Conservation (phyloP, 2,329 filamentous ascomycete genomes). For the Colletotrichum graminicola region DNA sequence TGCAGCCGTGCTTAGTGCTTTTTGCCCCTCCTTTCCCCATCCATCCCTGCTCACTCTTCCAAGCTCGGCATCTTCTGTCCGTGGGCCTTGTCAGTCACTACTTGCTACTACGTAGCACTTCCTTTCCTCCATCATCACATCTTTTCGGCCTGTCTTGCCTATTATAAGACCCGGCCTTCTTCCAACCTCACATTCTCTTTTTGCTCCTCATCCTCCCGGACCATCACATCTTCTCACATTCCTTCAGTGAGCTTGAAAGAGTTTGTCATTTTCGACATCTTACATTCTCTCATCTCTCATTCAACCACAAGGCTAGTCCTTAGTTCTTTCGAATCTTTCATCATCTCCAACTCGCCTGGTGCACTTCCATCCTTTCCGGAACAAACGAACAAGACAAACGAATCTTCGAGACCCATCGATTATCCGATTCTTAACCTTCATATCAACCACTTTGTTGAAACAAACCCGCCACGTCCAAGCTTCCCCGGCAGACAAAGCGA, state of each 20-base stretch:
- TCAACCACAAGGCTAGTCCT: conserved; percentile 53
- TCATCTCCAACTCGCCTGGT: conserved; percentile 46
- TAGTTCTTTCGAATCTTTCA: conserved; percentile 47
- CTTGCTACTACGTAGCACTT: not conserved
- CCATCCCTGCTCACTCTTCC: conserved; percentile 37
- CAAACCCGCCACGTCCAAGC: conserved; percentile 29
- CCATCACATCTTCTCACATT: conserved; percentile 43
- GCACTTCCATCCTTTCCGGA: conserved; percentile 43
- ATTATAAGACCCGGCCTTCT: conserved; percentile 42
- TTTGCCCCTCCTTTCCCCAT: conserved; percentile 44
- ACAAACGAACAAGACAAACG: conserved; percentile 36
- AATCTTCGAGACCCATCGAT: conserved; percentile 38
- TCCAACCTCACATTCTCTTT: conserved; percentile 34
- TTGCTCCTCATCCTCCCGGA: conserved; percentile 39
- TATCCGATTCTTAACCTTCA: conserved; percentile 36
- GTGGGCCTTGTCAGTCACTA: conserved; percentile 39
- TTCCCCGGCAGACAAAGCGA: conserved; percentile 38
- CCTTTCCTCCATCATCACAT: conserved; percentile 35
- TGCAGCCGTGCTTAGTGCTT: conserved; percentile 49
- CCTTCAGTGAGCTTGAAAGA: conserved; percentile 42
- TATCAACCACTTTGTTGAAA: conserved; percentile 36
- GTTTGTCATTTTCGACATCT: conserved; percentile 43
- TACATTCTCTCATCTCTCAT: conserved; percentile 46
- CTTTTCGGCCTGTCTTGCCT: conserved; percentile 23
- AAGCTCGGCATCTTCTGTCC: conserved; percentile 35